phyloP scores from a whole-genome alignment of 2,329 filamentous ascomycete species.

The Diaporthe longicolla region DNA sequence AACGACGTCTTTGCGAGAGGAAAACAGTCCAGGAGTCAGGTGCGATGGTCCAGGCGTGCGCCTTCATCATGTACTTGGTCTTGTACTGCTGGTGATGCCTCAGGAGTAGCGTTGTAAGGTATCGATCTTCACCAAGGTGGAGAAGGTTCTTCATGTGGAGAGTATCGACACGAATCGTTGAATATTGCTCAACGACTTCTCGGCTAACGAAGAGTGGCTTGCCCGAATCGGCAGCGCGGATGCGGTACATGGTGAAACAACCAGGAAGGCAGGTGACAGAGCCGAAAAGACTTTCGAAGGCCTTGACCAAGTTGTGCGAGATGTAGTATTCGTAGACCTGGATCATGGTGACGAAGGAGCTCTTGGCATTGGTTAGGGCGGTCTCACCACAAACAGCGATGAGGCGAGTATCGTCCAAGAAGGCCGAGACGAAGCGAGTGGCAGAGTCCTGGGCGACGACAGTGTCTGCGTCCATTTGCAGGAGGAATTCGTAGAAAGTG shows the following conservation, averaged over 20 bases:
- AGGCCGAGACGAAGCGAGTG: conserved; percentile 91
- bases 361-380: conserved; percentile 90
- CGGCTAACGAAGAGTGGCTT: conserved; percentile 97
- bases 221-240: conserved; percentile 92
- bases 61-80: conserved; percentile 95
- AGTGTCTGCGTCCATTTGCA: conserved; percentile 98
- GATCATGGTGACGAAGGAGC: conserved; percentile 97
- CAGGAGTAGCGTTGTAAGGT: conserved; percentile 92
- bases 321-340: conserved; percentile 99
- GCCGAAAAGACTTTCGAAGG: conserved; percentile 96
- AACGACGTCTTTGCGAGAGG: conserved; percentile 97
- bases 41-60: conserved; percentile 96
- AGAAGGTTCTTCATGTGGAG: conserved; percentile 99
- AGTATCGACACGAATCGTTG: conserved; percentile 95
- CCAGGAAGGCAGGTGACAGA: conserved; percentile 97
- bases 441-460: conserved; percentile 91
- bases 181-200: conserved; percentile 89
- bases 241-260: conserved; percentile 99
- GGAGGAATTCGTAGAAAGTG: conserved; percentile 96
- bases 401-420: conserved; percentile 92
- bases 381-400: conserved; percentile 97
- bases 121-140: conserved; percentile 97
- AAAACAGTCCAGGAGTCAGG: conserved; percentile 96
- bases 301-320: conserved; percentile 96
- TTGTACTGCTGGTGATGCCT: conserved; percentile 96